Conservation (phyloP, 768 basidiomycete species). For the Lentinula raphanica region DNA sequence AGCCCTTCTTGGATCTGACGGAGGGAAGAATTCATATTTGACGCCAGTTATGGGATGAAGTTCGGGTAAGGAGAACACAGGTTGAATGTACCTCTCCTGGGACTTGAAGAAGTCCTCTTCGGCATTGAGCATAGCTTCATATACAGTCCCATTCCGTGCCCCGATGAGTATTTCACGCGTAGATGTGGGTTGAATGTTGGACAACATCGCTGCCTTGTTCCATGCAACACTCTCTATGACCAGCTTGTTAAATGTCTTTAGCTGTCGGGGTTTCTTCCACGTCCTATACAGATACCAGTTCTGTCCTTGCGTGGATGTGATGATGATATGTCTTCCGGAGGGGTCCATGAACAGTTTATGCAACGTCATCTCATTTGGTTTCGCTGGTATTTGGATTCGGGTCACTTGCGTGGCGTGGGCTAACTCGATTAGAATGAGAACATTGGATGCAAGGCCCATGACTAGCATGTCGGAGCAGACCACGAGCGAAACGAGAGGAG, state of each 20-base stretch:
- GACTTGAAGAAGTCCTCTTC: slow-evolving; percentile 92
- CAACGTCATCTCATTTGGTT: slow-evolving; percentile 70
- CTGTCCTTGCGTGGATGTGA: slow-evolving; percentile 84
- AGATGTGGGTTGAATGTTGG: slow-evolving; percentile 63
- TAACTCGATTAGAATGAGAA: slow-evolving; percentile 85
- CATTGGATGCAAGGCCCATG: slow-evolving; percentile 75
- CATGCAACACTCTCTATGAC: slow-evolving; percentile 89
- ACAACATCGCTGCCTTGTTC: slow-evolving; percentile 68
- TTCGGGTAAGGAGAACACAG: slow-evolving; percentile 75
- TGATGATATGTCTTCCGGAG: slow-evolving; percentile 83
- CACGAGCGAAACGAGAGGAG: slow-evolving; percentile 74
- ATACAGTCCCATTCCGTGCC: slow-evolving; percentile 76
- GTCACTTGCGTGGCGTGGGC: slow-evolving; percentile 81
- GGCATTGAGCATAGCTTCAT: slow-evolving; percentile 85
- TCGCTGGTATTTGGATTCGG: slow-evolving; percentile 69
- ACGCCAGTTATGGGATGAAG: slow-evolving; percentile 80
- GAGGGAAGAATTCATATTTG: slow-evolving; percentile 72
- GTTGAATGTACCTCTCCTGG: slow-evolving; percentile 71
- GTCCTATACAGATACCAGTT: slow-evolving; percentile 86
- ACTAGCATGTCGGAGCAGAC: slow-evolving; percentile 84
- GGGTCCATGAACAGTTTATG: slow-evolving; percentile 89
- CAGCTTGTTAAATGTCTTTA: slow-evolving; percentile 73
- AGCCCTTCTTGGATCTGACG: slow-evolving; percentile 52
- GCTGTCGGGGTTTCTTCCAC: slow-evolving; percentile 76
- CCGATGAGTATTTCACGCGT: slow-evolving; percentile 87